Conservation (phyloP, 2,329 filamentous ascomycete species). For the Teratosphaeria nubilosa region DNA sequence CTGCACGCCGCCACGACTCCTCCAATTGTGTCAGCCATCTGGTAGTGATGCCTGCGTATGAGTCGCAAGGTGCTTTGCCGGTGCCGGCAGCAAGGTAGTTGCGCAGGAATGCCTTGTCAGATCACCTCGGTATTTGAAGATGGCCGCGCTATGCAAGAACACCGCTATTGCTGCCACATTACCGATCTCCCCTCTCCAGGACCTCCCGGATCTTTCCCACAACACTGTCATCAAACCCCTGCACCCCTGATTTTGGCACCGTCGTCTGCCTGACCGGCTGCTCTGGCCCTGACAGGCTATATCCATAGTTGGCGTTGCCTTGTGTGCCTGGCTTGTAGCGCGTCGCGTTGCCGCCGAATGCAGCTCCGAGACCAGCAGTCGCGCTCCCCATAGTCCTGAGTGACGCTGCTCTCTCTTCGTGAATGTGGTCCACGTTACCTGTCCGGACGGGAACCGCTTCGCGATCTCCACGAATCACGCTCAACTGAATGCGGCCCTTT, state of each 20-base stretch:
- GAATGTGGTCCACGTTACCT: slow-evolving; percentile 16
- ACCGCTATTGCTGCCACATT: neutral
- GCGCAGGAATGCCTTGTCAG: neutral
- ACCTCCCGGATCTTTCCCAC: neutral
- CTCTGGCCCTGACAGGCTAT: neutral
- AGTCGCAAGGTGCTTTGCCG: neutral
- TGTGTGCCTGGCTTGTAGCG: neutral
- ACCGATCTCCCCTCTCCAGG: neutral
- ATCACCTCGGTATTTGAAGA: too few relatives aligned
- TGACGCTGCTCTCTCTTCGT: slow-evolving; percentile 6
- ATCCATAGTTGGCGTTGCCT: neutral
- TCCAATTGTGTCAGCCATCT: neutral
- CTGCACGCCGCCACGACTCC: neutral
- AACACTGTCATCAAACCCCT: slow-evolving; percentile 1
- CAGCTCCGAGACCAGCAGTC: neutral
- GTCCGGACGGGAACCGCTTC: slow-evolving; percentile 25
- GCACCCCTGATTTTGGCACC: neutral
- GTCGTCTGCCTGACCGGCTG: neutral
- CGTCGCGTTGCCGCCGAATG: neutral
- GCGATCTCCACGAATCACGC: slow-evolving; percentile 18
- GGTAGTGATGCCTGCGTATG: neutral
- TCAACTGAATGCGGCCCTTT: slow-evolving; percentile 33
- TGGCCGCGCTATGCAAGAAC: neutral
- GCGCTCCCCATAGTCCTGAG: neutral
- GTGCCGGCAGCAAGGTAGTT: neutral